Evolutionary conservation across 208 protist genomes (phyloP).

Genomic region (Phytomonas serpens): DNA sequence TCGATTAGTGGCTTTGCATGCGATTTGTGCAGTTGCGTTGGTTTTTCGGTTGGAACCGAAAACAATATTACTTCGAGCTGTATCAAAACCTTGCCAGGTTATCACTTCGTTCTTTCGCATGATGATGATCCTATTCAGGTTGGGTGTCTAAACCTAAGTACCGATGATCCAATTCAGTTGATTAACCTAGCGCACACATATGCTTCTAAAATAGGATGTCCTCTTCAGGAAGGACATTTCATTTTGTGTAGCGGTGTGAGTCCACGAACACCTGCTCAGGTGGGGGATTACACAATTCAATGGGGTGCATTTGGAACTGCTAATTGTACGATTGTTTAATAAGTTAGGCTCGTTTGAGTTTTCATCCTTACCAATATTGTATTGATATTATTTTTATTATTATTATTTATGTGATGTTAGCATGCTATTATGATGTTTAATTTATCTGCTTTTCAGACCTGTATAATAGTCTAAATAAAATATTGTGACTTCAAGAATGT

Average conservation of each 20-base stretch:
- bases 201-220: constrained; percentile 39
- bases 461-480: not conserved
- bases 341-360: not conserved
- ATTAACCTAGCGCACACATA: constrained; percentile 40
- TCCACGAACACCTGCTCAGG: constrained; percentile 31
- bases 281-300: constrained; percentile 59
- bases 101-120: constrained; percentile 52
- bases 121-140: constrained; percentile 63
- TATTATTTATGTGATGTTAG: not conserved
- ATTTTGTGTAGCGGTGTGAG: constrained; percentile 55
- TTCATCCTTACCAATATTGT: not conserved
- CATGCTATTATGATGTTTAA: not conserved
- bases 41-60: constrained; percentile 32
- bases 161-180: constrained; percentile 28
- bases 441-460: not conserved
- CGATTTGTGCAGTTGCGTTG: constrained; percentile 56
- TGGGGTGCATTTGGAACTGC: constrained; percentile 52
- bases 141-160: constrained; percentile 44
- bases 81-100: constrained; percentile 15
- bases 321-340: constrained; percentile 6
- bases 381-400: not conserved
- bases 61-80: constrained; percentile 16
- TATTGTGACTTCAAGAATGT: not conserved
- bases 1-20: constrained; percentile 43
- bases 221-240: constrained; percentile 30